Base-by-base conservation (phyloP, 225 moss, liverwort and hornwort species). In the Marchantia polymorpha region DNA sequence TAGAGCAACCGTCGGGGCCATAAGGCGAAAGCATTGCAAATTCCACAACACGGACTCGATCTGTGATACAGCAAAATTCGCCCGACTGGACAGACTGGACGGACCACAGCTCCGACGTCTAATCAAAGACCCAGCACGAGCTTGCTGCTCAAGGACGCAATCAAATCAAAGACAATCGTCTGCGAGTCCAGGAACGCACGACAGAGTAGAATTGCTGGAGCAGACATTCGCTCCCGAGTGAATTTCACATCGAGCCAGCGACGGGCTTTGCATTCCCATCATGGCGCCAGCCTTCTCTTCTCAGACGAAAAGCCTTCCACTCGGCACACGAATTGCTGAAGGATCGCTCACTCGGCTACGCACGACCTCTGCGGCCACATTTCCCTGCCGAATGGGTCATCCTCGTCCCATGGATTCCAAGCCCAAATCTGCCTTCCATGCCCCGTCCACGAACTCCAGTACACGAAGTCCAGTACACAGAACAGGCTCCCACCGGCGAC, bases 161-260 rank as follows among this genome's bases (percentile, higher is more conserved):
- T 27, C 27, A 65, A 65, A 65, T n/a, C 10, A 22, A 1, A 10
- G 29, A 27, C 65, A 65, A 10, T 26, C 27, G 11, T 65, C 0
- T 8, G 3, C 11, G 23, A n/a, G 50, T 71, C 50, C n/a, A 51
- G 23, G 10, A 48, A 50, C 49, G 49, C 49, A 71, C 12, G 11
- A 47, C 4, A 23, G n/a, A 50, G 50, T 22, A 10, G 50, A 69
- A 47, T 31, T 15, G 17, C 68, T 71, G n/a, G n/a, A 22, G 10
- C n/a, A 11, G n/a, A 50, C 23, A 15, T 22, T 50, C 51, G 50
- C 71, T n/a, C 71, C 71, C 7, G 49, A 10, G n/a, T 22, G 6
- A 71, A 71, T 71, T 71, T 71, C 71, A 51, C 71, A 23, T 11
- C 49, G 49, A 19, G 71, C 49, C 49, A 71, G 49, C 9, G 71